Conservation (phyloP, 371 early-diverging fungal genomes). For the Mucor lusitanicus region DNA sequence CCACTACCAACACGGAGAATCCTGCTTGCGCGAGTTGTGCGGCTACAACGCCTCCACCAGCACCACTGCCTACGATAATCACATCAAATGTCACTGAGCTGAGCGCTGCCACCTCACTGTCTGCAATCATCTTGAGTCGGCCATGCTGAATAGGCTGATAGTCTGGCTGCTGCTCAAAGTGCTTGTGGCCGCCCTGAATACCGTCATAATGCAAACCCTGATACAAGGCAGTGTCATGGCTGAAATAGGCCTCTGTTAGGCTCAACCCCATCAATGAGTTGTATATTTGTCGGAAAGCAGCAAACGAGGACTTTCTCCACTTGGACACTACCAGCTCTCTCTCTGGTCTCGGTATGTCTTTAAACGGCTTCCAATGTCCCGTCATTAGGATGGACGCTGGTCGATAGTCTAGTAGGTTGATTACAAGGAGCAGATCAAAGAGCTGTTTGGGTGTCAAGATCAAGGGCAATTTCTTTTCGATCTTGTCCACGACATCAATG, state of each 20-base stretch:
- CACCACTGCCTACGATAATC: slow-evolving; percentile 72
- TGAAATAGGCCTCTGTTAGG: background rate
- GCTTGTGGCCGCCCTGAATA: background rate
- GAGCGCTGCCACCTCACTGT: slow-evolving; percentile 21
- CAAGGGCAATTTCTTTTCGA: background rate
- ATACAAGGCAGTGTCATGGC: slow-evolving; percentile 32
- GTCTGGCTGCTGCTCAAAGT: background rate
- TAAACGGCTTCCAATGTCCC: slow-evolving; percentile 1
- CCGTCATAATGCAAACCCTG: background rate
- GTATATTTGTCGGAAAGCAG: background rate
- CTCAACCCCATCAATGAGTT: background rate
- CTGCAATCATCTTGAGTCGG: slow-evolving; percentile 34
- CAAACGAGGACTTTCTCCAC: slow-evolving; percentile 16
- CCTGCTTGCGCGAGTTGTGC: slow-evolving; percentile 66
- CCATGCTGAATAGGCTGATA: slow-evolving; percentile 26
- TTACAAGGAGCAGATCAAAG: background rate
- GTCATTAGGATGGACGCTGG: slow-evolving; percentile 6
- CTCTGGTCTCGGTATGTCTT: background rate
- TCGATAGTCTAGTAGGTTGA: background rate
- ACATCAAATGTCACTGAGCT: slow-evolving; percentile 50
- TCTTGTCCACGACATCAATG: slow-evolving; percentile 6
- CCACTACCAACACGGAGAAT: slow-evolving; percentile 66
- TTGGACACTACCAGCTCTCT: slow-evolving; percentile 2
- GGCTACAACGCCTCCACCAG: slow-evolving; percentile 68
- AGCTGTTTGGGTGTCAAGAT: background rate